Evolutionary conservation across 2,329 filamentous ascomycete species (phyloP).

Genomic region (Colletotrichum chrysophilum): DNA sequence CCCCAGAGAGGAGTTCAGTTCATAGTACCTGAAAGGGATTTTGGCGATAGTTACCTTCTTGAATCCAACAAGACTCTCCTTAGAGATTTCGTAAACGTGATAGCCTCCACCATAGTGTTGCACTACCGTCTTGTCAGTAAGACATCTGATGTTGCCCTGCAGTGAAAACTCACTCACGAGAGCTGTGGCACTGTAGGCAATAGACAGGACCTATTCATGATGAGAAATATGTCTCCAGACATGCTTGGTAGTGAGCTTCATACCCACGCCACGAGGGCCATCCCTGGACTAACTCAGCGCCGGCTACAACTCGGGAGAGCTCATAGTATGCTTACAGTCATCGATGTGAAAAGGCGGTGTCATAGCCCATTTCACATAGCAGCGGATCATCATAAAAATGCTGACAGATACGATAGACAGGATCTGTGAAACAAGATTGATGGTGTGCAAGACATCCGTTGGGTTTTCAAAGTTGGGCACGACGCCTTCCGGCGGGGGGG

Average conservation of each 20-base stretch:
- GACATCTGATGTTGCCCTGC: background rate
- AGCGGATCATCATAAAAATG: slow-evolving; percentile 28
- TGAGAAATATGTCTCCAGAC: too few species aligned
- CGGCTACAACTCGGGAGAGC: too few species aligned
- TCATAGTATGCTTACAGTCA: slow-evolving; percentile 10
- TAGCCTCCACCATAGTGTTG: slow-evolving; percentile 38
- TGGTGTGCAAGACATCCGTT: slow-evolving; percentile 28
- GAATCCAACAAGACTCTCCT: slow-evolving; percentile 33
- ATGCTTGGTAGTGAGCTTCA: background rate
- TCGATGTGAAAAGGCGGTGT: slow-evolving; percentile 24
- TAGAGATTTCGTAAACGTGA: slow-evolving; percentile 36
- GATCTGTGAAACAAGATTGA: slow-evolving; percentile 31
- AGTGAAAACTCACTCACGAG: slow-evolving; percentile 25
- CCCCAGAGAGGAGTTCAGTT: background rate
- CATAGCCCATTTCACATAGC: slow-evolving; percentile 28
- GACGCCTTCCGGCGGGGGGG: slow-evolving; percentile 30
- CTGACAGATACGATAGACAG: slow-evolving; percentile 30
- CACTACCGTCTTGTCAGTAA: slow-evolving; percentile 16
- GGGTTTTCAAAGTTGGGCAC: slow-evolving; percentile 29
- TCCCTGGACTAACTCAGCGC: background rate
- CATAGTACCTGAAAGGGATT: too few species aligned
- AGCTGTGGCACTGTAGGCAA: slow-evolving; percentile 30
- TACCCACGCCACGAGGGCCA: slow-evolving; percentile 11
- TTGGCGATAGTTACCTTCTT: slow-evolving; percentile 28
- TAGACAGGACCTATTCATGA: slow-evolving; percentile 27